Base-by-base conservation (phyloP, 192 early-diverging fungal genomes). In the Pecoramyces ruminantium region DNA sequence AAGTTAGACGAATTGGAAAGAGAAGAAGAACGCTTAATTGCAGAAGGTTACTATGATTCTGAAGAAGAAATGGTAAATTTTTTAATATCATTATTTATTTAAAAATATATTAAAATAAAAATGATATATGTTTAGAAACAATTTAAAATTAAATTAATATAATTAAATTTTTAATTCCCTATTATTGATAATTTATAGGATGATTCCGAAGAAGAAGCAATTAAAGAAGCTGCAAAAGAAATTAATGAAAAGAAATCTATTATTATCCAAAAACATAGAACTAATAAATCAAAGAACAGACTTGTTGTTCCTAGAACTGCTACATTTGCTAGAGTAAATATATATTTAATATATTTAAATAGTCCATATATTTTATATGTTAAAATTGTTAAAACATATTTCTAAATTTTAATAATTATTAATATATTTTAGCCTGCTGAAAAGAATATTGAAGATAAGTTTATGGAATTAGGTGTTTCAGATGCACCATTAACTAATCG, bases 1-100 rank as follows among this genome's bases (percentile, higher is more conserved):
- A 93, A 93, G 83, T 87, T 99, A 82, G 96, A 95, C 29, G 96
- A 92, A 81, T 90, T 99, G 38, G 97, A 99, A 85, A 91, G 93
- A 82, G 98, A 99, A 86, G 98, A 99, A 88, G 97, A 98, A 87
- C 88, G 92, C 78, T 87, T 99, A 29, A 92, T 90, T n/a, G 92
- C 94, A 58, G 94, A 97, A 86, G 97, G 97, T 30, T 92, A 95
- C 86, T 99, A 99, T 87, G 90, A 94, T 79, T 92, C 92, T 30
- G 88, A 89, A 34, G 90, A 91, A 21, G 94, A 96, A 78, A 87
- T 88, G 39, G 86, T 86, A 81, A 29, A 79, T 80, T 28, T 28
- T 67, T 28, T 83, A 27, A n/a, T n/a, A n/a, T n/a, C n/a, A n/a
- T n/a, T n/a, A n/a, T n/a, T n/a, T n/a, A n/a, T n/a, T n/a, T n/a